Evolutionary conservation across 1,284 basidiomycete genomes (phyloP).

Genomic region (Austroboletus rostrupii): DNA sequence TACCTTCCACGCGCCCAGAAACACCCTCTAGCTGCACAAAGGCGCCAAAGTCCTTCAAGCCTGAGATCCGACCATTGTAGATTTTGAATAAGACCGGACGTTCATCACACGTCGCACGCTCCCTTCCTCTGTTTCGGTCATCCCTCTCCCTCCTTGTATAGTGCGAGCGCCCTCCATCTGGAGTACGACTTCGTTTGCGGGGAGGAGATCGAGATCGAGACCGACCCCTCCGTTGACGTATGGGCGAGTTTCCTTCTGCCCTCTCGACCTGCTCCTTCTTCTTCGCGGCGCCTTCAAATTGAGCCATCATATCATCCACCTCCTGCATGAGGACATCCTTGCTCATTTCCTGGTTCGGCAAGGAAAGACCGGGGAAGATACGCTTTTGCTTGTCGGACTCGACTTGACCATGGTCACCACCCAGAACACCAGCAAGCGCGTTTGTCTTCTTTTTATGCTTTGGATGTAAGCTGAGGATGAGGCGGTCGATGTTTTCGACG

Average conservation of each 20-base stretch:
- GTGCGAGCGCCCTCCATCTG: constrained; percentile 47
- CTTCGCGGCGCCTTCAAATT: constrained; percentile 67
- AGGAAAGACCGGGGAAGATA: constrained; percentile 88
- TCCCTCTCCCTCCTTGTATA: constrained; percentile 37
- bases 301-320: constrained; percentile 83
- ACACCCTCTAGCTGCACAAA: constrained; percentile 91
- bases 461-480: constrained; percentile 93
- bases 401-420: constrained; percentile 32
- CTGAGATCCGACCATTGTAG: constrained; percentile 83
- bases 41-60: constrained; percentile 92
- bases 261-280: constrained; percentile 50
- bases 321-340: constrained; percentile 75
- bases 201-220: constrained; percentile 40
- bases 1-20: constrained; percentile 83
- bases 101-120: constrained; percentile 62
- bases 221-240: constrained; percentile 52
- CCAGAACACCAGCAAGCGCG: constrained; percentile 36
- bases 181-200: constrained; percentile 51
- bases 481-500: constrained; percentile 88
- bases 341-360: constrained; percentile 70
- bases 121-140: constrained; percentile 35
- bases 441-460: constrained; percentile 83
- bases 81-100: constrained; percentile 91
- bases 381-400: constrained; percentile 78
- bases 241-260: constrained; percentile 46